Evolutionary conservation across 768 basidiomycete species (phyloP), one percentile per base, ranked within the genome.

Genomic region (Suillus decipiens): DNA sequence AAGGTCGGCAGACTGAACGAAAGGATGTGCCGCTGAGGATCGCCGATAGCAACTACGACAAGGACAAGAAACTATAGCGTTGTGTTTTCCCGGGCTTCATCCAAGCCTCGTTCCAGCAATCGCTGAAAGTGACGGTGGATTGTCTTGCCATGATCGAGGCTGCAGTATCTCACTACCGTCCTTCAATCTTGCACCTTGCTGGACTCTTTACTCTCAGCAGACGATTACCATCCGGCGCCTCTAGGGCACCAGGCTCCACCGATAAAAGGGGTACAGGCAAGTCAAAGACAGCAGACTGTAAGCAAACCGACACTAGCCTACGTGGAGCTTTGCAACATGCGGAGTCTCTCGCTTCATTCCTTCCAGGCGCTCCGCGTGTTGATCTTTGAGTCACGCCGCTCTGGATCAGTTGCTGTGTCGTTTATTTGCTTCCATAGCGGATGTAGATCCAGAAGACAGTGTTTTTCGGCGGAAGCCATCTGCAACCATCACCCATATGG

Each of bases 331-430:
- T 96, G 94, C 70, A 90, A 92, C 17, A 93, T 94, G 64, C 87
- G 93, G 55, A 86, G 88, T 43, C 87, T 88, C 22, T 94, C 96
- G 3, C 93, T 92, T 77, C 85, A 95, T 37, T 96, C 95, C 11
- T 79, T 97, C 63, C 95, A 97, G 72, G 80, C 95, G n/a, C 95
- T 93, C 76, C 88, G 93, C 42, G 86, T 90, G 1, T 79, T 97
- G 24, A 84, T 80, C 83, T 33, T 82, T 93, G 45, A 87, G 86
- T 59, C 85, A 88, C 62, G 76, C 81, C 9, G 89, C 92, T 73
- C 81, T 97, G 19, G 90, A 91, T 1, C 83, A 89, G 55, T 80
- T 96, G 28, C 82, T 98, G 4, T 91, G 90, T 36, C 85, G 95
- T 33, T 78, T 96, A 9, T 93, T 93, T 17, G 92, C 89, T 69